Evolutionary conservation across 352 stramenopile species (phyloP).

Genomic region (Pythium dissimile): DNA sequence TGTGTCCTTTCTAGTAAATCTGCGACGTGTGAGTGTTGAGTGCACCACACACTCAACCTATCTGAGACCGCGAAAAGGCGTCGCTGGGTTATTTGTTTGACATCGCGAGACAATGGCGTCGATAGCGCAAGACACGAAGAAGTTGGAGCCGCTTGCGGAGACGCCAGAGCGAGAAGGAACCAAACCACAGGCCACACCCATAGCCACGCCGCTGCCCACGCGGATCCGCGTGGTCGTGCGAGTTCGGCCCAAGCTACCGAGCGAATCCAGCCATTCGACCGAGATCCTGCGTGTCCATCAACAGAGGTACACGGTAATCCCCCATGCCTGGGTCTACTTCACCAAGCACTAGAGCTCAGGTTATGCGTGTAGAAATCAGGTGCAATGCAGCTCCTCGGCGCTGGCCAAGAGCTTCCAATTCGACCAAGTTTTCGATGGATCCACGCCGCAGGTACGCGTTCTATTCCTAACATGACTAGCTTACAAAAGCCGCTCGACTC

Average conservation of each 20-base stretch:
- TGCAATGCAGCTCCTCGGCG: constrained; percentile 24
- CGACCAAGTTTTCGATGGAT: constrained; percentile 47
- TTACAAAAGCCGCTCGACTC: too few relatives aligned
- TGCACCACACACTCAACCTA: too few relatives aligned
- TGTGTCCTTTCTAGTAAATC: too few relatives aligned
- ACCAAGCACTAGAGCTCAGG: too few relatives aligned
- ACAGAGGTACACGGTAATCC: constrained; percentile 7
- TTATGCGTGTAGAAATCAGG: constrained; percentile 16
- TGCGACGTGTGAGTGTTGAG: too few relatives aligned
- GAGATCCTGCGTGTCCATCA: constrained; percentile 31
- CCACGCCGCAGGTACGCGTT: constrained; percentile 27
- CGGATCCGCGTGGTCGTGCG: constrained; percentile 53
- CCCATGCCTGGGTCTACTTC: too few relatives aligned
- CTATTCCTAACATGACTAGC: too few relatives aligned
- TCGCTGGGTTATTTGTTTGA: too few relatives aligned
- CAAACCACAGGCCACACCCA: background rate
- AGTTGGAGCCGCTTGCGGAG: too few relatives aligned
- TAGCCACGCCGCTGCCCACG: constrained; percentile 6
- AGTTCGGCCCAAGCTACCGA: constrained; percentile 36
- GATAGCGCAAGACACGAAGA: too few relatives aligned
- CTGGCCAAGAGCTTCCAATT: constrained; percentile 41
- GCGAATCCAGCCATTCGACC: constrained; percentile 33
- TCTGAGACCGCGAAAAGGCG: too few relatives aligned
- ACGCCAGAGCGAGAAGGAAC: background rate
- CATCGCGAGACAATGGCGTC: too few relatives aligned